These are phyloP conservation scores for Axilococcus clingmanii DNA, from an alignment of 139 green algal species.

Conservation along the genomic window DNA sequence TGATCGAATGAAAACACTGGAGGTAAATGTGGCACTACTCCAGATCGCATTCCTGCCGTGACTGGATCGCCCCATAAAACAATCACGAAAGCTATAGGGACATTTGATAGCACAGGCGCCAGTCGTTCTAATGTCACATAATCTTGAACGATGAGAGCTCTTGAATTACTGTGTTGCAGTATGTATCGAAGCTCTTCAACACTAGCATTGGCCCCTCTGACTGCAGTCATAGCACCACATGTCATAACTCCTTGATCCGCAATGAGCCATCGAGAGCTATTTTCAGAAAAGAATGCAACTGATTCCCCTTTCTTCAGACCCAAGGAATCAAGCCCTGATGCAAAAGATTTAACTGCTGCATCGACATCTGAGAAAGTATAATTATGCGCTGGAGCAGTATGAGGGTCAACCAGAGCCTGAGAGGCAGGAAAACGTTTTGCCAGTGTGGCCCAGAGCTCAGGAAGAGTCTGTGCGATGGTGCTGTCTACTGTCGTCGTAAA, in stretches of 20 bases:
- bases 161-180: constrained; percentile 44
- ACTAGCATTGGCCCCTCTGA: constrained; percentile 5
- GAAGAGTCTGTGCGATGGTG: too few species aligned
- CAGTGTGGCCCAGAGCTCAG: constrained; percentile 18
- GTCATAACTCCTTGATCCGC: constrained; percentile 74
- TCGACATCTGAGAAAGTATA: constrained; percentile 13
- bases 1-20: constrained; percentile 44
- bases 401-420: constrained; percentile 42
- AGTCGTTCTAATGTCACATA: constrained; percentile 51
- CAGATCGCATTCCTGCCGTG: background rate
- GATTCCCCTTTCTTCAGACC: constrained; percentile 28
- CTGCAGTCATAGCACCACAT: constrained; percentile 50
- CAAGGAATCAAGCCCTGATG: constrained; percentile 38
- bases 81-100: constrained; percentile 42
- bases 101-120: constrained; percentile 30
- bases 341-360: constrained; percentile 33
- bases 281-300: constrained; percentile 79
- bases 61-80: constrained; percentile 60
- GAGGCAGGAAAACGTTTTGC: constrained; percentile 22
- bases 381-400: constrained; percentile 19
- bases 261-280: constrained; percentile 69
- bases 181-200: constrained; percentile 80
- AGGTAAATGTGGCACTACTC: constrained; percentile 6
- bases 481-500: too few species aligned
- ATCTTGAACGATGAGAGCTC: constrained; percentile 68